Conservation (phyloP, 495 filamentous ascomycete species). For the Neurospora sp. region DNA sequence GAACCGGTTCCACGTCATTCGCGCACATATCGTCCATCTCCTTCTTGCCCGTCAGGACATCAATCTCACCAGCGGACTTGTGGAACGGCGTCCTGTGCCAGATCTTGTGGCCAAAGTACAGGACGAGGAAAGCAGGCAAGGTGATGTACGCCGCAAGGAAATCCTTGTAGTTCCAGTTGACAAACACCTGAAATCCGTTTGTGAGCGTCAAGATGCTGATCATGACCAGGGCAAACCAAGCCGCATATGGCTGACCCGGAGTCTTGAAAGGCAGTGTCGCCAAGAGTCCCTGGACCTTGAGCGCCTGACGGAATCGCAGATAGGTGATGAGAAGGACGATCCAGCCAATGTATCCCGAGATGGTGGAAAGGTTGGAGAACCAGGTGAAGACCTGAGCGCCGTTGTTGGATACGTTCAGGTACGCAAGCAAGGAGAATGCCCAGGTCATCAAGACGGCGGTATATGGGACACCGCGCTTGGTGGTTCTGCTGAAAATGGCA, state of each 20-base stretch:
- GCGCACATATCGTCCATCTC: conserved; percentile 39
- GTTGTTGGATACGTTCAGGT: conserved; percentile 48
- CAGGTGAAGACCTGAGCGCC: conserved; percentile 51
- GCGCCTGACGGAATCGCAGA: conserved; percentile 36
- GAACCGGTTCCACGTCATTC: conserved; percentile 25
- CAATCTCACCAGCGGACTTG: conserved; percentile 25
- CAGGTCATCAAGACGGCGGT: conserved; percentile 47
- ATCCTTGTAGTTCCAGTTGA: conserved; percentile 25
- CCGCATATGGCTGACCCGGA: conserved; percentile 31
- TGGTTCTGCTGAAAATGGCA: conserved; percentile 41
- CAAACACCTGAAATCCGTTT: conserved; percentile 39
- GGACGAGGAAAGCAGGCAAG: conserved; percentile 30
- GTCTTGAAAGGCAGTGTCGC: conserved; percentile 32
- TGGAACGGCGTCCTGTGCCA: conserved; percentile 21
- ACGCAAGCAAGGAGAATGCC: conserved; percentile 48
- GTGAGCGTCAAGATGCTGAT: conserved; percentile 34
- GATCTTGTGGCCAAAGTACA: conserved; percentile 36
- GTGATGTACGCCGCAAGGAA: conserved; percentile 42
- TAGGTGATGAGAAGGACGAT: conserved; percentile 40
- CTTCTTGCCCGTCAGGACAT: conserved; percentile 39
- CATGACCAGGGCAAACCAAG: conserved; percentile 27
- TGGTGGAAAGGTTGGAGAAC: conserved; percentile 43
- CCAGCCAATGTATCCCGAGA: conserved; percentile 41
- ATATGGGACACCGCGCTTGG: conserved; percentile 50
- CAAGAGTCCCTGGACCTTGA: conserved; percentile 26